phyloP scores from a whole-genome alignment of 306 rosid species.

The Vigna angularis region DNA sequence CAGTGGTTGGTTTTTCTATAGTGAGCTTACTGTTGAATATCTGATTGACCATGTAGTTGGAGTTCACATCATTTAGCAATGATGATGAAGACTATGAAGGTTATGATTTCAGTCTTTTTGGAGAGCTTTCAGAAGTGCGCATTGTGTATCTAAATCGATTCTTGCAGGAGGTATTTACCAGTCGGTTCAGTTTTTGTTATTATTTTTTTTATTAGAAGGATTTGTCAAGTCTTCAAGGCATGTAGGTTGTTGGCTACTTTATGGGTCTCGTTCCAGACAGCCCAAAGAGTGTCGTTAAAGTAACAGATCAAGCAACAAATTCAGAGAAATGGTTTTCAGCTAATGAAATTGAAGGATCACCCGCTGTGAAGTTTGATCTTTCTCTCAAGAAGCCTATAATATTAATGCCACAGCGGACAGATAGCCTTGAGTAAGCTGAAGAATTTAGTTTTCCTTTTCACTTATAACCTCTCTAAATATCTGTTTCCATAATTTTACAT shows the following conservation, averaged over 20 bases:
- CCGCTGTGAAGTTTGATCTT: slow-evolving; percentile 92
- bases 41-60: slow-evolving; percentile 67
- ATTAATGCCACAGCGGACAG: slow-evolving; percentile 88
- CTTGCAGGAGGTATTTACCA: slow-evolving; percentile 80
- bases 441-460: slow-evolving; percentile 30
- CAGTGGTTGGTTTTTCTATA: slow-evolving; percentile 26
- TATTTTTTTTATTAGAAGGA: neutral
- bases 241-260: slow-evolving; percentile 86
- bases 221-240: slow-evolving; percentile 39
- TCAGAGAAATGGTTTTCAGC: slow-evolving; percentile 95
- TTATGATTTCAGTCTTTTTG: slow-evolving; percentile 84
- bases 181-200: slow-evolving; percentile 7
- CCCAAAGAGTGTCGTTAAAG: slow-evolving; percentile 70
- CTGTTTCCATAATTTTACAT: slow-evolving; percentile 4
- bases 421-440: slow-evolving; percentile 85
- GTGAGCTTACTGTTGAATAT: slow-evolving; percentile 36
- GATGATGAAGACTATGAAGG: slow-evolving; percentile 94
- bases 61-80: slow-evolving; percentile 73
- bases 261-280: slow-evolving; percentile 93
- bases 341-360: slow-evolving; percentile 93
- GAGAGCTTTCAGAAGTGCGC: slow-evolving; percentile 98
- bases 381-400: slow-evolving; percentile 93
- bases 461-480: neutral
- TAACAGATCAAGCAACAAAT: slow-evolving; percentile 91
- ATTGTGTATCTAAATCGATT: slow-evolving; percentile 89